Base-by-base conservation (phyloP, 2,329 filamentous ascomycete species). In the Hypoxylon sp. region DNA sequence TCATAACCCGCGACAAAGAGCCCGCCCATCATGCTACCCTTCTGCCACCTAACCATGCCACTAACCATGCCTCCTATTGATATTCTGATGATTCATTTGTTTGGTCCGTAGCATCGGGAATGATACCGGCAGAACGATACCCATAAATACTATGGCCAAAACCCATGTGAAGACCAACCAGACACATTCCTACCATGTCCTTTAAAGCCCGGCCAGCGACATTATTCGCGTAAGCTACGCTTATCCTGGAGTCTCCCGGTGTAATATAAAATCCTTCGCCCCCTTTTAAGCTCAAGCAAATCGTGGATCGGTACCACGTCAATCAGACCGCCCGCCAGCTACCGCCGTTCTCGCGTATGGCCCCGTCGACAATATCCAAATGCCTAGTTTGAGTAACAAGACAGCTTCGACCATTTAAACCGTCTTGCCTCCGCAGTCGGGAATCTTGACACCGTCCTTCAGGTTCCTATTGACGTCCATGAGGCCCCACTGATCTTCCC, bases 401-500 rank as follows among this genome's bases (percentile, higher is more conserved):
- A 10, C 7, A 14, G 30, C 10, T 17, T 30, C 4, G 17, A 13
- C 13, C 21, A 9, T 21, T 60, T 28, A 84, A 13, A 90, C 84
- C 7, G 89, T 92, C 82, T 91, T 89, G 28, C 93, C 94, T 23
- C 86, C 91, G 77, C 95, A 98, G 78, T 94, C 90, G 0, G 95
- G 95, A 73, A 98, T 97, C 77, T 87, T 90, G 75, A 98, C 81
- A 1, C 94, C 94, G 0, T 86, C 75, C 81, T 98, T 98, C 73
- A 98, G 82, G 36, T 94, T 93, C 63, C 95, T 89, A 75, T 93
- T 86, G 2, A 93, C 87, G 74, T 97, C 93, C 89, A 98, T 90
- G 13, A 98, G 82, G 9, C 96, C 95, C 95, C 95, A 98, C 78
- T 97, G 92, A 78, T 97, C 93, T 82, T 98, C 95, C 94, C 94